These are phyloP conservation scores for Aspergillus fijiensis DNA, from an alignment of 2,329 filamentous ascomycete species.

Conservation along the genomic window DNA sequence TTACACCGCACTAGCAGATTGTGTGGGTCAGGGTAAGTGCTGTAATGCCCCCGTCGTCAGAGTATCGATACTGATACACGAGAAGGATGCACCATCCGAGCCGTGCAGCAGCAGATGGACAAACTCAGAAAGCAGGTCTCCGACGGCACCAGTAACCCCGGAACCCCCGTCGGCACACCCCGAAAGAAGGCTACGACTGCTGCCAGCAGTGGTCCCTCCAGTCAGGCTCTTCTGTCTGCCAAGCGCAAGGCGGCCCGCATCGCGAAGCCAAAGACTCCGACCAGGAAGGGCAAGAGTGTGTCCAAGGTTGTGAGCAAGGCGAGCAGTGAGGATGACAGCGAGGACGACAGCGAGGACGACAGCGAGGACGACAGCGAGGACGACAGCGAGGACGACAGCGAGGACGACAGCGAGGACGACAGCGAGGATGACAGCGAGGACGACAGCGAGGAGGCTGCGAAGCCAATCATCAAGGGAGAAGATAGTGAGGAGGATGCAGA, in stretches of 20 bases:
- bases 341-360: not conserved
- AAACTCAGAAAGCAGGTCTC: slow-evolving; percentile 2
- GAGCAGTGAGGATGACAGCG: not conserved
- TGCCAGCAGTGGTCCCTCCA: not conserved
- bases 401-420: not conserved
- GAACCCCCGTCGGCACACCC: not conserved
- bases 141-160: not conserved
- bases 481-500: too few species aligned
- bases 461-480: too few species aligned
- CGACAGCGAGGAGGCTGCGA: too few species aligned
- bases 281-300: not conserved
- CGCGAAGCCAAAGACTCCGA: not conserved
- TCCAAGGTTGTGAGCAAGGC: not conserved
- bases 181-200: not conserved
- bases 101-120: slow-evolving; percentile 9
- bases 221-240: not conserved
- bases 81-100: slow-evolving; percentile 10
- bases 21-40: slow-evolving; percentile 15
- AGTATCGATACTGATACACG: too few species aligned
- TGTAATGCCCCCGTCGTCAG: too few species aligned
- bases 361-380: too few species aligned
- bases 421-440: not conserved
- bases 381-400: not conserved
- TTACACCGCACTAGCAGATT: slow-evolving; percentile 2
- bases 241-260: not conserved